phyloP scores from a whole-genome alignment of 2,329 filamentous ascomycete species.

The Cadophora gregata region DNA sequence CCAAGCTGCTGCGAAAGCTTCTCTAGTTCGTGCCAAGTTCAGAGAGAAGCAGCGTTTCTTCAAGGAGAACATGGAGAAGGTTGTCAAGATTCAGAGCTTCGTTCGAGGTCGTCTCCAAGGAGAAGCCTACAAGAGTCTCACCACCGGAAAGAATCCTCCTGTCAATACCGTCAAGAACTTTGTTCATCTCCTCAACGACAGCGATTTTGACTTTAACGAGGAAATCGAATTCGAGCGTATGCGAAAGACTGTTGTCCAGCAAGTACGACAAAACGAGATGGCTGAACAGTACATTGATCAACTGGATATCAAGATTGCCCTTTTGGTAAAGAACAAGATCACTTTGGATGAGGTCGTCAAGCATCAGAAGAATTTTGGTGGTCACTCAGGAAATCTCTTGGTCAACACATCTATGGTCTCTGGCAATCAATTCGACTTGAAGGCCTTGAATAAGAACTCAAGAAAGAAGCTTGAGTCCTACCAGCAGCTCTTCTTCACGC shows the following conservation, averaged over 20 bases:
- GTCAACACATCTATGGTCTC: constrained; percentile 89
- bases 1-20: constrained; percentile 76
- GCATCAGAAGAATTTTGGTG: constrained; percentile 95
- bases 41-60: constrained; percentile 87
- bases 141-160: constrained; percentile 93
- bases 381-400: constrained; percentile 82
- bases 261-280: constrained; percentile 96
- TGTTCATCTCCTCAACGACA: constrained; percentile 96
- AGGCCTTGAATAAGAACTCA: constrained; percentile 96
- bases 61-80: constrained; percentile 97
- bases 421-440: constrained; percentile 92
- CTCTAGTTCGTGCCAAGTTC: constrained; percentile 76
- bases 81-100: constrained; percentile 98
- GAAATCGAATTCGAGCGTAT: constrained; percentile 96
- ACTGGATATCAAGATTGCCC: constrained; percentile 97
- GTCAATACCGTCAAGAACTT: constrained; percentile 98
- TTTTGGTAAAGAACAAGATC: constrained; percentile 99
- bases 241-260: constrained; percentile 94
- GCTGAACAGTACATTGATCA: constrained; percentile 98
- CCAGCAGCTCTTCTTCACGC: constrained; percentile 95
- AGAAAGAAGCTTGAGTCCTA: constrained; percentile 95
- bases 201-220: constrained; percentile 98
- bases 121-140: constrained; percentile 97
- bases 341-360: constrained; percentile 97
- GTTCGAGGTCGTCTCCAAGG: constrained; percentile 94